Conservation (phyloP, 2,329 filamentous ascomycete genomes). For the Epichloe elymi region DNA sequence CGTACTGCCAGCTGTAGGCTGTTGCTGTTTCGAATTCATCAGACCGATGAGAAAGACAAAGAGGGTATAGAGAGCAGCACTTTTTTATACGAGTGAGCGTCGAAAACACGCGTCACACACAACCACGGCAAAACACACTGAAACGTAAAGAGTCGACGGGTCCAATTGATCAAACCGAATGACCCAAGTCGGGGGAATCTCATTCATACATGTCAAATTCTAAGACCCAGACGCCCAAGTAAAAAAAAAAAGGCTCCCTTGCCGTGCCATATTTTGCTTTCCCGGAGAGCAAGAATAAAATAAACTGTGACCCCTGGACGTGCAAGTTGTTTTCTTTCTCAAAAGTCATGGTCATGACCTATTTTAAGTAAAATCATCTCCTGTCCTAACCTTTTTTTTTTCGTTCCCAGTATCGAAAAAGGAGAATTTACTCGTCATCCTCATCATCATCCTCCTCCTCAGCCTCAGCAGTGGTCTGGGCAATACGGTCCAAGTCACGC, state of each 20-base stretch:
- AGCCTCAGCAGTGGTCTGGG: constrained; percentile 64
- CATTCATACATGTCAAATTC: constrained; percentile 28
- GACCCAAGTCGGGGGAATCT: constrained; percentile 24
- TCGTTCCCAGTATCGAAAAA: neutral
- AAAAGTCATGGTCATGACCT: neutral
- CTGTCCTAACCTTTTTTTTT: neutral
- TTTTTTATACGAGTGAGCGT: too few species aligned
- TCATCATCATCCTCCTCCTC: constrained; percentile 51
- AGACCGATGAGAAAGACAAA: too few species aligned
- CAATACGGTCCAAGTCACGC: constrained; percentile 96
- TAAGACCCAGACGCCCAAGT: constrained; percentile 27
- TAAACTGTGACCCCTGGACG: neutral
- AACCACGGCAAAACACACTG: neutral
- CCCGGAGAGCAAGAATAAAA: neutral
- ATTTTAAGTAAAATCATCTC: neutral
- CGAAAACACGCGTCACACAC: too few species aligned
- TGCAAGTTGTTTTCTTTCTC: neutral
- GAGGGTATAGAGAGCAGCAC: too few species aligned
- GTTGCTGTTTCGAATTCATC: too few species aligned
- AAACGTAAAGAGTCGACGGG: constrained; percentile 11
- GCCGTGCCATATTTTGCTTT: constrained; percentile 3
- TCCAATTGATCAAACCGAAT: constrained; percentile 23
- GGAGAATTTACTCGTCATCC: constrained; percentile 46
- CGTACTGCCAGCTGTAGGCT: too few species aligned
- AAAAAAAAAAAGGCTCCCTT: constrained; percentile 4